Conservation (phyloP, 2,329 filamentous ascomycete genomes). For the Paraphoma sp. region DNA sequence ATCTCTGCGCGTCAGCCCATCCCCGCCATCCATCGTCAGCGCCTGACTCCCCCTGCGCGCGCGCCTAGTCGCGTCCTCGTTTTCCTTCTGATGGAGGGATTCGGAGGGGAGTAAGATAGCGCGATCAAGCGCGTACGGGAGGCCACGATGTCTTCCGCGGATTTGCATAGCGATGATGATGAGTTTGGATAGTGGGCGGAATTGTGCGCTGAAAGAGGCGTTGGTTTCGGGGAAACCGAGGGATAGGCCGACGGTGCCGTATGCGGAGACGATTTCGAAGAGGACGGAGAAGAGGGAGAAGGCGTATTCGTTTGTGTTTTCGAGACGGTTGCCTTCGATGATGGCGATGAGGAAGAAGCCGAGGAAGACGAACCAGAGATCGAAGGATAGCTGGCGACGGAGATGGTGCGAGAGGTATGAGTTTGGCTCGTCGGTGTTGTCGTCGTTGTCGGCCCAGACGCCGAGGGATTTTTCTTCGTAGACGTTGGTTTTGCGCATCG, state of each 20-base stretch:
- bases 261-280: constrained; percentile 52
- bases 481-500: constrained; percentile 90
- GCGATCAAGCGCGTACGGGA: constrained; percentile 72
- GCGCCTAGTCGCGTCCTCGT: constrained; percentile 57
- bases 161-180: constrained; percentile 72
- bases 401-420: constrained; percentile 92
- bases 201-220: constrained; percentile 82
- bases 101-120: constrained; percentile 73
- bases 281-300: constrained; percentile 58
- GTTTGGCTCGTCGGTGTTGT: constrained; percentile 60
- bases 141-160: constrained; percentile 68
- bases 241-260: constrained; percentile 88
- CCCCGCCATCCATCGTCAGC: constrained; percentile 14
- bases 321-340: constrained; percentile 76
- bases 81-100: constrained; percentile 66
- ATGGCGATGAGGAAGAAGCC: constrained; percentile 94
- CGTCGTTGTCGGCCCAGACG: constrained; percentile 65
- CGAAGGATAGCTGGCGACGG: constrained; percentile 91
- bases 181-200: constrained; percentile 72
- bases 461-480: constrained; percentile 91
- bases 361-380: constrained; percentile 95
- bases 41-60: constrained; percentile 35
- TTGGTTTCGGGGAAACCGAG: constrained; percentile 80
- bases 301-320: constrained; percentile 62
- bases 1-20: constrained; percentile 23